Percentiles rank a stretch among this genome's conserved stretches.
Evolutionary conservation across 208 protist species (phyloP).

Genomic region (Trypanosoma platydactyli): DNA sequence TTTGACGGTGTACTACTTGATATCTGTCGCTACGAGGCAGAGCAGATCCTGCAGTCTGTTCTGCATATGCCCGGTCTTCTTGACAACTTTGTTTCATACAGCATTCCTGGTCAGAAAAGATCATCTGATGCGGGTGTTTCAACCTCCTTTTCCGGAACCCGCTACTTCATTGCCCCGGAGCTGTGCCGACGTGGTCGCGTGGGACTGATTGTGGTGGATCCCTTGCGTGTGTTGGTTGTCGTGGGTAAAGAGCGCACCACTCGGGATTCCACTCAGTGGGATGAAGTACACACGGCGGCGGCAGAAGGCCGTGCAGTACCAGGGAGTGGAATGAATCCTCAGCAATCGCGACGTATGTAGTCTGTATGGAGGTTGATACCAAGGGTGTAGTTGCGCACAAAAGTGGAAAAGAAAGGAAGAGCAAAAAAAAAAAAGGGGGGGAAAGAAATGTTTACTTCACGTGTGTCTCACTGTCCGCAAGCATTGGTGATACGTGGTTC

Average conservation of each 20-base stretch:
- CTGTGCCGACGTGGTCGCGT: conserved; percentile 51
- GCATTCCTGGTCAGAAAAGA: conserved; percentile 1
- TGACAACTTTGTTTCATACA: conserved; percentile 64
- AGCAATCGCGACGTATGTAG: conserved; percentile 10
- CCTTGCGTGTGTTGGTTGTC: conserved; percentile 63
- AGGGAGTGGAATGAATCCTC: conserved; percentile 31
- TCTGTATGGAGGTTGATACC: background rate
- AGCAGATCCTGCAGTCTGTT: conserved; percentile 38
- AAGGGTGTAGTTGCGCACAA: too few species aligned
- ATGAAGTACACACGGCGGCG: conserved; percentile 12
- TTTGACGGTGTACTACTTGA: conserved; percentile 71
- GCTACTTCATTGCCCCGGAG: conserved; percentile 75
- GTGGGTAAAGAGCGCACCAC: conserved; percentile 55
- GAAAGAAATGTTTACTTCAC: too few species aligned
- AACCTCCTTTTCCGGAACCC: conserved; percentile 20
- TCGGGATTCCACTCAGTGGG: conserved; percentile 46
- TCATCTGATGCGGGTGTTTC: background rate
- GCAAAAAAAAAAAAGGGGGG: background rate
- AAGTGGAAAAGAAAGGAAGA: background rate
- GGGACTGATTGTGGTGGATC: conserved; percentile 66
- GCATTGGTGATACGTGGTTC: too few species aligned
- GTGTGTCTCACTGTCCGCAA: too few species aligned
- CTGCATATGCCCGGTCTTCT: conserved; percentile 48
- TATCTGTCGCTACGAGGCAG: conserved; percentile 62
- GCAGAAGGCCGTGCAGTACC: conserved; percentile 5